These are phyloP conservation scores for Xerocomellus intermedius DNA, from an alignment of 768 basidiomycete genomes.

Conservation along the genomic window DNA sequence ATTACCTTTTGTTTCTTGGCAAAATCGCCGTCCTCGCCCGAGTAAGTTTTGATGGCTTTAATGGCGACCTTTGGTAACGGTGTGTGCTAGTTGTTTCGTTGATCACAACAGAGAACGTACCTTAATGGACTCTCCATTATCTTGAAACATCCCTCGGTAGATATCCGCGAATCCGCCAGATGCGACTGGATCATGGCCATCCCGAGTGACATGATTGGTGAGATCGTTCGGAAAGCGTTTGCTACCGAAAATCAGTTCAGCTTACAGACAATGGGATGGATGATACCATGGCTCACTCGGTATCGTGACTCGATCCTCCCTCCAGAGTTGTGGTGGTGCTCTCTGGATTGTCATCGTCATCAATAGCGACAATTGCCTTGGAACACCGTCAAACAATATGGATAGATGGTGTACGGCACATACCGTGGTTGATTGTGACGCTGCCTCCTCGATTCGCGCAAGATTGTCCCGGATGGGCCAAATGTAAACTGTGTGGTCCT, in stretches of 20 bases:
- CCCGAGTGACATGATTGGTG: not conserved
- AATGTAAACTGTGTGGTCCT: not conserved
- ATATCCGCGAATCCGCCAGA: slow-evolving; percentile 11
- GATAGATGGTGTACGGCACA: not conserved
- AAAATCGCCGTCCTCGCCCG: not conserved
- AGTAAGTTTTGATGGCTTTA: slow-evolving; percentile 9
- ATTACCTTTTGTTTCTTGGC: slow-evolving; percentile 11
- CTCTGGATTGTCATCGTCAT: not conserved
- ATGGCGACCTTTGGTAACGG: slow-evolving; percentile 4
- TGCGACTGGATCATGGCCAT: not conserved
- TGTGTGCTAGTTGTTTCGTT: too few species aligned
- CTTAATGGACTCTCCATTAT: not conserved
- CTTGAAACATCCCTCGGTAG: not conserved
- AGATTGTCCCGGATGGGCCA: not conserved
- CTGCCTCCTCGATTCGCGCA: not conserved
- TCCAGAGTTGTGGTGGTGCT: not conserved
- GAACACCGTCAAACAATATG: not conserved
- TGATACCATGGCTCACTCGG: not conserved
- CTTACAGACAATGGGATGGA: not conserved
- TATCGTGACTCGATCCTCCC: not conserved
- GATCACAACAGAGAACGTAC: not conserved
- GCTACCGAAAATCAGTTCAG: not conserved
- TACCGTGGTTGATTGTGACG: not conserved
- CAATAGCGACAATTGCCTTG: not conserved
- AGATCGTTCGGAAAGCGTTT: slow-evolving; percentile 1